Evolutionary conservation across 805 yeast species (phyloP), one percentile per base, ranked within the genome.

Genomic region (Saccharomycopsis synnaedendra): DNA sequence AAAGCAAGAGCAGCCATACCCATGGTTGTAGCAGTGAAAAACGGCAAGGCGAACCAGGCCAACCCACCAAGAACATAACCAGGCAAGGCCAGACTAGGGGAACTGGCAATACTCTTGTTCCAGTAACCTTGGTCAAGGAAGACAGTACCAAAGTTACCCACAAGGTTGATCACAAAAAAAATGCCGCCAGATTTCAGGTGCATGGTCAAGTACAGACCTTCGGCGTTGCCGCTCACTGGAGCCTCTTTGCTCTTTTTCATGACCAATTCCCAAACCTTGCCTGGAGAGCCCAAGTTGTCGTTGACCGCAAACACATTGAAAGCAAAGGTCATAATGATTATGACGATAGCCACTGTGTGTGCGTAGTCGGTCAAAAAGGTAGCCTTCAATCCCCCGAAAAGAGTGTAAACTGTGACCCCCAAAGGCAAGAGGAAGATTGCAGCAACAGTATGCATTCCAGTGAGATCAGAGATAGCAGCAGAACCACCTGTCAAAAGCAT

Each of bases 401-500:
- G 63, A 2, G 90, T 83, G 64, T 84, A 85, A 37, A 81, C 62
- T 45, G 82, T 72, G 42, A 83, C 87, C 58, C 89, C 89, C 9
- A 89, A 65, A 3, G 97, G 96, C 45, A 89, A 71, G 45, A 89
- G 65, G 64, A 84, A 81, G 63, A 87, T 78, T 1, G 88, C 84
- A 5, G 96, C 97, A 37, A 79, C 82, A 3, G 82, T 74, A 62
- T 82, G 69, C 80, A 82, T 80, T 1, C 96, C 96, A 2, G 96
- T 87, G 54, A 89, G 70, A 57, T 82, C 83, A 54, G 66, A 71
- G 47, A 88, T 80, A 5, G 86, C 84, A 0, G 95, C 93, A 41
- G 94, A 79, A 34, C 95, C 96, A 52, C 96, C 96, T 4, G 95
- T 82, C 45, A 89, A 69, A 41, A 89, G 72, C 96, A 87, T 87